These are phyloP conservation scores for Pythium brassicae DNA, from an alignment of 352 stramenopile genomes.

Conservation along the genomic window DNA sequence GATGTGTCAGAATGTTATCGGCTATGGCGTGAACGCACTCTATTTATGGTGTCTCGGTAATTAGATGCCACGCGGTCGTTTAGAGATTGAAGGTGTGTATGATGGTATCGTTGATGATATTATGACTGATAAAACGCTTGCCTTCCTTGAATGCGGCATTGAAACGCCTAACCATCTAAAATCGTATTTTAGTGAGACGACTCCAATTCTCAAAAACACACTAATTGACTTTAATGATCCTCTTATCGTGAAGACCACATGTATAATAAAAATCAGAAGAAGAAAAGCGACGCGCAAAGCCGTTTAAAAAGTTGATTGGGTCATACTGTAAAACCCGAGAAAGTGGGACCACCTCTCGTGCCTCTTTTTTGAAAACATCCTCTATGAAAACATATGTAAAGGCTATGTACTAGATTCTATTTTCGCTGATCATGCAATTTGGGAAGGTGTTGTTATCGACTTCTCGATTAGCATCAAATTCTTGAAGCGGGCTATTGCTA, in stretches of 20 bases:
- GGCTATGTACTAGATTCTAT: conserved; percentile 10
- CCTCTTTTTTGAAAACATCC: too few relatives aligned
- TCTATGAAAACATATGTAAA: conserved; percentile 41
- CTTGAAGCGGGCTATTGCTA: conserved; percentile 9
- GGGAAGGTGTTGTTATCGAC: too few relatives aligned
- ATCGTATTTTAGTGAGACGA: conserved; percentile 33
- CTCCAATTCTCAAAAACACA: conserved; percentile 32
- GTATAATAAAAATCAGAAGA: conserved; percentile 15
- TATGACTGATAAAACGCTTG: conserved; percentile 24
- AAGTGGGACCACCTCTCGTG: too few relatives aligned
- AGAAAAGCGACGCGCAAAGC: not conserved
- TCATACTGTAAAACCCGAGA: too few relatives aligned
- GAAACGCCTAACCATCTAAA: conserved; percentile 24
- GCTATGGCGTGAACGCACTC: conserved; percentile 20
- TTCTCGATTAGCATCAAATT: conserved; percentile 11
- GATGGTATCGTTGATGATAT: conserved; percentile 30
- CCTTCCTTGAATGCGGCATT: conserved; percentile 37
- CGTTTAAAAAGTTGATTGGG: conserved; percentile 23
- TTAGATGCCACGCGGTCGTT: conserved; percentile 26
- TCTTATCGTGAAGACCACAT: too few relatives aligned
- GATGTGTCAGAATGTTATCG: conserved; percentile 22
- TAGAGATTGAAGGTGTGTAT: conserved; percentile 20
- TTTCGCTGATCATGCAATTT: too few relatives aligned
- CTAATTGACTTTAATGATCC: conserved; percentile 18
- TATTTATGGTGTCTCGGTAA: conserved; percentile 31